Evolutionary conservation across 148 eudicot genomes (phyloP).

Genomic region (Polygonum aviculare): DNA sequence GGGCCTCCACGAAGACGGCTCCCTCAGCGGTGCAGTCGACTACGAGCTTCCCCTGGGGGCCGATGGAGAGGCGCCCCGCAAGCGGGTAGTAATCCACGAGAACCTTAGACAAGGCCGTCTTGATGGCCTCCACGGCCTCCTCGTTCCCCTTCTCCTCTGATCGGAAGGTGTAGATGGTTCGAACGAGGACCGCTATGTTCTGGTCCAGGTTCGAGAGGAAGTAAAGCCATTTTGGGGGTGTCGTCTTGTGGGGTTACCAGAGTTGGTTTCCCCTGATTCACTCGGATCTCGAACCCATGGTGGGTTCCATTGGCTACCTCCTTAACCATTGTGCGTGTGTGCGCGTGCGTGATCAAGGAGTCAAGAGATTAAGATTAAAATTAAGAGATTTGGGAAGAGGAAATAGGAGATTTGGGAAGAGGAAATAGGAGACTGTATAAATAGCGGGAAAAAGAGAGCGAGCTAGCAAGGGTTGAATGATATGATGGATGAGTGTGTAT

Average conservation of each 20-base stretch:
- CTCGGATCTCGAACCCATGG: background rate
- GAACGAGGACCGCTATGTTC: conserved; percentile 33
- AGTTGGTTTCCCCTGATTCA: conserved; percentile 17
- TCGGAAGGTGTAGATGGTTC: conserved; percentile 35
- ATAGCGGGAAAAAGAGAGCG: background rate
- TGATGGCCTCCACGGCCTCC: conserved; percentile 17
- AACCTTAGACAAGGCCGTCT: conserved; percentile 28
- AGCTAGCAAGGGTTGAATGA: background rate
- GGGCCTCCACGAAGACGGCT: conserved; percentile 42
- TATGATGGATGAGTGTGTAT: no score
- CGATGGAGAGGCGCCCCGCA: conserved; percentile 37
- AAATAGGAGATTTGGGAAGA: no score
- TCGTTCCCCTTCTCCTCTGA: conserved; percentile 28
- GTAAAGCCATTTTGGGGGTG: conserved; percentile 28
- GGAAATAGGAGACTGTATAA: no score
- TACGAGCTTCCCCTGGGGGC: conserved; percentile 37
- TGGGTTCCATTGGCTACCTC: conserved; percentile 16
- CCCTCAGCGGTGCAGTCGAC: conserved; percentile 42
- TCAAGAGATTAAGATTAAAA: no score
- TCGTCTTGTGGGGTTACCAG: conserved; percentile 26
- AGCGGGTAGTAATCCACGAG: conserved; percentile 44
- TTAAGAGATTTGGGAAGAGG: no score
- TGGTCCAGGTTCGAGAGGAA: conserved; percentile 41
- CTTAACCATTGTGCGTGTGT: background rate
- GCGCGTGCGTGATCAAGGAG: no score